Evolutionary conservation across 2,329 filamentous ascomycete genomes (phyloP).

Genomic region (Trichoderma sp.): DNA sequence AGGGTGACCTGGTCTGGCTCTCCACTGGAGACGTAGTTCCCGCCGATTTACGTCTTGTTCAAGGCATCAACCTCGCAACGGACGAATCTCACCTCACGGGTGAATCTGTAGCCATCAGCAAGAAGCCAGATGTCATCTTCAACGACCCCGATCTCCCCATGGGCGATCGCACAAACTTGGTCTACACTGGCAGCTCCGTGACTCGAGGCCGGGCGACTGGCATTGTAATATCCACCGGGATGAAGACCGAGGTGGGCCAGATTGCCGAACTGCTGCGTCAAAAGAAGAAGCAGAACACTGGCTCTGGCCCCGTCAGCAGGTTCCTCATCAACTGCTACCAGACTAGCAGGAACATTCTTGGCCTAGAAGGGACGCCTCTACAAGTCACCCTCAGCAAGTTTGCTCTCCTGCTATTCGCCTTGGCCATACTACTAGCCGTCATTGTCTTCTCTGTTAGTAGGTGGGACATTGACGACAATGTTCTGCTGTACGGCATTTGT

Average conservation of each 20-base stretch:
- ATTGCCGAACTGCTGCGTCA: slow-evolving; percentile 70
- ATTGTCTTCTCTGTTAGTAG: slow-evolving; percentile 62
- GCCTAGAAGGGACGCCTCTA: slow-evolving; percentile 75
- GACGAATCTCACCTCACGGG: slow-evolving; percentile 76
- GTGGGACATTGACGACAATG: slow-evolving; percentile 56
- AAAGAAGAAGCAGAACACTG: slow-evolving; percentile 48
- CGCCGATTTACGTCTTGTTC: slow-evolving; percentile 65
- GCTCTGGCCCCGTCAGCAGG: slow-evolving; percentile 45
- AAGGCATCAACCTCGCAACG: slow-evolving; percentile 72
- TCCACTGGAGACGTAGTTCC: slow-evolving; percentile 69
- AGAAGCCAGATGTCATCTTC: slow-evolving; percentile 60
- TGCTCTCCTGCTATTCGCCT: slow-evolving; percentile 75
- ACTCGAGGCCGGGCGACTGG: slow-evolving; percentile 69
- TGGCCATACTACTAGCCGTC: slow-evolving; percentile 63
- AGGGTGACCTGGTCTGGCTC: slow-evolving; percentile 65
- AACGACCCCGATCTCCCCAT: slow-evolving; percentile 57
- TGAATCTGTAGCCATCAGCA: slow-evolving; percentile 69
- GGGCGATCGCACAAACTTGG: slow-evolving; percentile 70
- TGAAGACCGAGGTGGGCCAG: slow-evolving; percentile 73
- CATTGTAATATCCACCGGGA: slow-evolving; percentile 69
- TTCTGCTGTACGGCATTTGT: slow-evolving; percentile 62
- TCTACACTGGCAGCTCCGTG: slow-evolving; percentile 71
- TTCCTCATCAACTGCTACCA: slow-evolving; percentile 46
- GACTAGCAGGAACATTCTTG: slow-evolving; percentile 57
- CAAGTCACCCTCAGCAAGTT: slow-evolving; percentile 85